Percentiles rank a stretch among this genome's conserved stretches.
These are phyloP conservation scores for Colletotrichum eremochloae DNA, from an alignment of 2,329 filamentous ascomycete species.

Conservation along the genomic window DNA sequence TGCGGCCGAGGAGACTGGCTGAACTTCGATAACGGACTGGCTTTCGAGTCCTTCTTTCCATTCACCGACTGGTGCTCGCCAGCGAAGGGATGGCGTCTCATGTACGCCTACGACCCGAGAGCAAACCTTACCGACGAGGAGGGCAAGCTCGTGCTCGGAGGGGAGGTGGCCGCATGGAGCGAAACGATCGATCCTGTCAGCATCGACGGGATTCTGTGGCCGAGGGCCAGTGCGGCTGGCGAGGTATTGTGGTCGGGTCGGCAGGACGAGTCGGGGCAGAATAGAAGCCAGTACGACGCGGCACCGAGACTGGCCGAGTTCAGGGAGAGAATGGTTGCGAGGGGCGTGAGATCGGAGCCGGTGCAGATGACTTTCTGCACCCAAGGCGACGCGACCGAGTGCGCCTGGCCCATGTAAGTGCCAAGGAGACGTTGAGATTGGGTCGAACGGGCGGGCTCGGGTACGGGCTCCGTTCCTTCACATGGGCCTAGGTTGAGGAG, in stretches of 20 bases:
- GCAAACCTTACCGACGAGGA: conserved; percentile 71
- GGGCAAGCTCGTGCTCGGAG: conserved; percentile 80
- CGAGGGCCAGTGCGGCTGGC: conserved; percentile 78
- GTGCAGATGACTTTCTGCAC: conserved; percentile 82
- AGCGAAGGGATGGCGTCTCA: conserved; percentile 82
- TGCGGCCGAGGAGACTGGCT: conserved; percentile 86
- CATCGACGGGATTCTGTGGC: conserved; percentile 83
- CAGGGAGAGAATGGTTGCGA: conserved; percentile 79
- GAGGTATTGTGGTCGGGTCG: conserved; percentile 86
- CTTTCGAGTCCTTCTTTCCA: conserved; percentile 70
- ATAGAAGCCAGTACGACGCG: conserved; percentile 79
- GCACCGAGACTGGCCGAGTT: conserved; percentile 79
- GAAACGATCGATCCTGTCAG: conserved; percentile 84
- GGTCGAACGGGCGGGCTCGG: background rate
- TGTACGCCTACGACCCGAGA: conserved; percentile 85
- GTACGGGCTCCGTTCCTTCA: background rate
- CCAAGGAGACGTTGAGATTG: background rate
- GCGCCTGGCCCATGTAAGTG: conserved; percentile 31
- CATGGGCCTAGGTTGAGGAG: background rate
- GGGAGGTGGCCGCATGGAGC: conserved; percentile 85
- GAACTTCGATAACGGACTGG: conserved; percentile 72
- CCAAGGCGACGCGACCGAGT: conserved; percentile 61
- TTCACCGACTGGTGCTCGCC: conserved; percentile 87
- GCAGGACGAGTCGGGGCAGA: conserved; percentile 74
- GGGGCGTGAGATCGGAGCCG: conserved; percentile 73